Conservation (phyloP, 352 stramenopile genomes). For the Phytophthora crassamura region DNA sequence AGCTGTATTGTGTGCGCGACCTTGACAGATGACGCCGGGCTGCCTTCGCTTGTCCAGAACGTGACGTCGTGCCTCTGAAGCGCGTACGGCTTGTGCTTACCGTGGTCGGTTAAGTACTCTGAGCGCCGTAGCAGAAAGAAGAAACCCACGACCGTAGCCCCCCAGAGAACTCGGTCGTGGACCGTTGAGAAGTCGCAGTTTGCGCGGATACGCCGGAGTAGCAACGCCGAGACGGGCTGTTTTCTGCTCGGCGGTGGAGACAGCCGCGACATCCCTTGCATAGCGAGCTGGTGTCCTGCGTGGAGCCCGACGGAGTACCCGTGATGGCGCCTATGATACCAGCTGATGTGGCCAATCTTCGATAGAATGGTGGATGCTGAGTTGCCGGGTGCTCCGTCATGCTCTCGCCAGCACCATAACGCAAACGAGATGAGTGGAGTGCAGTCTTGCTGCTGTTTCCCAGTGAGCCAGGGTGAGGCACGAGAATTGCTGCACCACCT, state of each 20-base stretch:
- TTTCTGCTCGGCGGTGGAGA: slow-evolving; percentile 7
- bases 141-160: slow-evolving; percentile 24
- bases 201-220: neutral
- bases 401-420: neutral
- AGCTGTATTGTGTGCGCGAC: no score
- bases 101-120: slow-evolving; percentile 17
- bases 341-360: slow-evolving; percentile 26
- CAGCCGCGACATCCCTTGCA: slow-evolving; percentile 20
- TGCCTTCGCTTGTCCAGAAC: neutral
- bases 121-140: slow-evolving; percentile 21
- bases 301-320: slow-evolving; percentile 15
- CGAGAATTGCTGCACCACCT: neutral
- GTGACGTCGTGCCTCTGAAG: slow-evolving; percentile 1
- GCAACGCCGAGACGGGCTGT: neutral
- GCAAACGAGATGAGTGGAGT: slow-evolving; percentile 2
- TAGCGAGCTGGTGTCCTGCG: slow-evolving; percentile 8
- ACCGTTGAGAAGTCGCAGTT: slow-evolving; percentile 6
- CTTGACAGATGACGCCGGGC: no score
- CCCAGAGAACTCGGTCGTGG: slow-evolving; percentile 25
- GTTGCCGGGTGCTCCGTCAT: no score
- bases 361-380: slow-evolving; percentile 28
- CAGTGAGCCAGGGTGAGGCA: neutral
- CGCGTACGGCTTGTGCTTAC: slow-evolving; percentile 4
- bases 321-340: slow-evolving; percentile 19
- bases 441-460: neutral